Conservation (phyloP, 257 asterid species). For the Fraxinus anomala region DNA sequence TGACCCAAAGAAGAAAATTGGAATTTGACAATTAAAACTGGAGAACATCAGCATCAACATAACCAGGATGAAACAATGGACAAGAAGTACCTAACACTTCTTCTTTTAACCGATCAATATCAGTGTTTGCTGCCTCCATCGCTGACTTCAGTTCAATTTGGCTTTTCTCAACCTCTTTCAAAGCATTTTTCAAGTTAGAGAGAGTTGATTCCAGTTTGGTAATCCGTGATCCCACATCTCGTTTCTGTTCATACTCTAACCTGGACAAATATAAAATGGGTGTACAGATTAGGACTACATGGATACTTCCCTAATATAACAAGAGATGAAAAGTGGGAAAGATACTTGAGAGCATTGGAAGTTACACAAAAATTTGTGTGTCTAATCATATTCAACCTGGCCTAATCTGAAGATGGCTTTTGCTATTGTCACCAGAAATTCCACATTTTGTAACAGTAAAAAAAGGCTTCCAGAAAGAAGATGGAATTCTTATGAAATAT, state of each 20-base stretch:
- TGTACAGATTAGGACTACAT: conserved; percentile 19
- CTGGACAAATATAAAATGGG: conserved; percentile 45
- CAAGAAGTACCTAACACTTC: conserved; percentile 61
- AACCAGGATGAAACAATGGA: conserved; percentile 22
- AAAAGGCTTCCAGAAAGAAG: conserved; percentile 11
- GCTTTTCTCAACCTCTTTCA: conserved; percentile 59
- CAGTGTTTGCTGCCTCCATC: conserved; percentile 55
- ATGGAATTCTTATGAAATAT: not conserved
- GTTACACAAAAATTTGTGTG: not conserved
- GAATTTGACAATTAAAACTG: conserved; percentile 11
- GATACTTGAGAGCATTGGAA: not conserved
- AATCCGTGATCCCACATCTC: conserved; percentile 82
- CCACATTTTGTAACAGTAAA: conserved; percentile 6
- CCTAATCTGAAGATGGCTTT: not conserved
- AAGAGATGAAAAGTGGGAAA: not conserved
- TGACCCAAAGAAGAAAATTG: conserved; percentile 5
- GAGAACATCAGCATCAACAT: conserved; percentile 9
- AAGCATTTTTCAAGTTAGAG: conserved; percentile 47
- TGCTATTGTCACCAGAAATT: not conserved
- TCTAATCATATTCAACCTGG: not conserved
- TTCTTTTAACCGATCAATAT: conserved; percentile 62
- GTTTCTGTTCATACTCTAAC: conserved; percentile 93
- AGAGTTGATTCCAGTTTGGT: conserved; percentile 75
- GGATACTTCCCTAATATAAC: not conserved
- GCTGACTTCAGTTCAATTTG: conserved; percentile 67